These are phyloP conservation scores for Tephrocybe sp. DNA, from an alignment of 768 basidiomycete species.

Conservation along the genomic window DNA sequence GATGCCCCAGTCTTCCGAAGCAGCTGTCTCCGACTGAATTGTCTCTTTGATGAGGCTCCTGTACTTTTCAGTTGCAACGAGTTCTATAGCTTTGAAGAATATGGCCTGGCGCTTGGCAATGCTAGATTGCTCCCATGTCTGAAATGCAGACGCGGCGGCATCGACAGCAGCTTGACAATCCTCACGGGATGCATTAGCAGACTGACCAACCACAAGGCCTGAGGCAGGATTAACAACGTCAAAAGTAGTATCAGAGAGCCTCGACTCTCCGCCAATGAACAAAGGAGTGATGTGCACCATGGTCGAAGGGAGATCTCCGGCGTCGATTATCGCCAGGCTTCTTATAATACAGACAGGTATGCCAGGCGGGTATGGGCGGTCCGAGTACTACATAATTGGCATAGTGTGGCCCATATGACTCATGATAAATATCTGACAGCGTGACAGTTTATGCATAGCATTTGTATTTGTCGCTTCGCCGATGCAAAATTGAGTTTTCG, in stretches of 20 bases:
- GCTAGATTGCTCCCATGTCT: slow-evolving; percentile 43
- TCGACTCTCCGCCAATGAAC: slow-evolving; percentile 39
- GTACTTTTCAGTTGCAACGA: slow-evolving; percentile 43
- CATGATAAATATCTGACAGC: too few relatives aligned
- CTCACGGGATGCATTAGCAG: slow-evolving; percentile 45
- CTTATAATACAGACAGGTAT: too few relatives aligned
- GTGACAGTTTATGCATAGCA: too few relatives aligned
- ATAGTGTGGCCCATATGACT: too few relatives aligned
- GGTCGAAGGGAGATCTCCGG: not conserved
- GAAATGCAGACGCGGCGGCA: slow-evolving; percentile 45
- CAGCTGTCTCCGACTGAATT: slow-evolving; percentile 39
- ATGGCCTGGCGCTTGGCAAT: slow-evolving; percentile 40
- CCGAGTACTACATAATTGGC: too few relatives aligned
- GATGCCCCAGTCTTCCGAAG: slow-evolving; percentile 25
- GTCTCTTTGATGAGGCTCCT: slow-evolving; percentile 31
- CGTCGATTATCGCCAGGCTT: not conserved
- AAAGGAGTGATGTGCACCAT: slow-evolving; percentile 35
- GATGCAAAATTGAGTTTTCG: too few relatives aligned
- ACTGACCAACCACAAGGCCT: slow-evolving; percentile 39
- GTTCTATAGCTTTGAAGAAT: slow-evolving; percentile 47
- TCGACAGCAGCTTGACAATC: slow-evolving; percentile 47
- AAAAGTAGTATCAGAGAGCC: slow-evolving; percentile 40
- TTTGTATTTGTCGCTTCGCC: too few relatives aligned
- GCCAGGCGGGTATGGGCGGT: too few relatives aligned
- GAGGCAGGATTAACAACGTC: slow-evolving; percentile 46